Evolutionary conservation across 805 yeast species (phyloP).

Genomic region (Jamesozyma jinghongensis): DNA sequence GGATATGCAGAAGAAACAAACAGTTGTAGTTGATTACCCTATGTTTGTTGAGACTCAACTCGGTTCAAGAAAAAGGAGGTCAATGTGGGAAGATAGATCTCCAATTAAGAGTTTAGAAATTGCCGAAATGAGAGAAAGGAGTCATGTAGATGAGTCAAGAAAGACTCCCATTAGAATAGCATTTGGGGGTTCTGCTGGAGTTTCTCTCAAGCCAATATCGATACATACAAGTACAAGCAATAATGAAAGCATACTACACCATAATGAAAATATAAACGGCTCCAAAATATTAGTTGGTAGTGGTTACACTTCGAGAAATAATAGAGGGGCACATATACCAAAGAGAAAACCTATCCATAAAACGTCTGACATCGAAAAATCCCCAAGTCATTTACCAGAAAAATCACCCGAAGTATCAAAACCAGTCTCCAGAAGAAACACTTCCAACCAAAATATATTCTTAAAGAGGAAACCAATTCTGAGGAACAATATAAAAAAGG

Average conservation of each 20-base stretch:
- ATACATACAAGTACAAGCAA: too few species aligned
- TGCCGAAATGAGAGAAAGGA: slow-evolving; percentile 9
- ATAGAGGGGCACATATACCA: too few species aligned
- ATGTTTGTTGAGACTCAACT: slow-evolving; percentile 7
- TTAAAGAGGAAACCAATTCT: background rate
- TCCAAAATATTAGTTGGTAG: too few species aligned
- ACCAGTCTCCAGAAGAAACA: background rate
- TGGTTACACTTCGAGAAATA: too few species aligned
- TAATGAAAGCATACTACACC: too few species aligned
- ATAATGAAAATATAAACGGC: too few species aligned
- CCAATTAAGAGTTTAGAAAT: slow-evolving; percentile 3
- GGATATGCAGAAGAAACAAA: slow-evolving; percentile 28
- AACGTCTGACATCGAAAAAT: too few species aligned
- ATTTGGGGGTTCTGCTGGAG: slow-evolving; percentile 27
- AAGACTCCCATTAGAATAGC: slow-evolving; percentile 17
- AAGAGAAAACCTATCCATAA: too few species aligned
- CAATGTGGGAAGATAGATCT: slow-evolving; percentile 3
- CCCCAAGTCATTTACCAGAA: background rate
- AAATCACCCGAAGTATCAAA: slow-evolving; percentile 2
- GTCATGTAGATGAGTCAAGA: slow-evolving; percentile 7
- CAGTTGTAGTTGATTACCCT: slow-evolving; percentile 16
- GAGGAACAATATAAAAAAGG: too few species aligned
- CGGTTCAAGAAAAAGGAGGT: slow-evolving; percentile 2
- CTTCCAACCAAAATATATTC: slow-evolving; percentile 1
- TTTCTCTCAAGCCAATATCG: background rate